These are phyloP conservation scores for Ceratocystis eucalypticola DNA, from an alignment of 2,329 filamentous ascomycete genomes.

Conservation along the genomic window DNA sequence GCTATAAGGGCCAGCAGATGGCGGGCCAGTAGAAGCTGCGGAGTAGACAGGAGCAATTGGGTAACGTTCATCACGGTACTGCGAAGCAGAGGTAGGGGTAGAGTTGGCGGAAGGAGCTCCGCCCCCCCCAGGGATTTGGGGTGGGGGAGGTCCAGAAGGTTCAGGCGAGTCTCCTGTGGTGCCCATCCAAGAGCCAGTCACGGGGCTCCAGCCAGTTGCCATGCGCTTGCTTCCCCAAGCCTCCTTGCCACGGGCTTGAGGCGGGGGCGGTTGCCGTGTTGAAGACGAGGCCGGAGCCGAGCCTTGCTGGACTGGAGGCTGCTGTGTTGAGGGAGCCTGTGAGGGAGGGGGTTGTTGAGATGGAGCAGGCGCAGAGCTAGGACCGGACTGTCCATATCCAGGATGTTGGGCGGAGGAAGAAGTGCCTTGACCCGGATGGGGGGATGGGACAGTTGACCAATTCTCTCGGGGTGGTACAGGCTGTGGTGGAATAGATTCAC, in stretches of 20 bases:
- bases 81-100: background rate
- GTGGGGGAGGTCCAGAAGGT: background rate
- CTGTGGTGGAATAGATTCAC: slow-evolving; percentile 6
- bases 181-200: background rate
- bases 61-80: slow-evolving; percentile 17
- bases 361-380: slow-evolving; percentile 4
- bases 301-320: background rate
- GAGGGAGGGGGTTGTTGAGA: background rate
- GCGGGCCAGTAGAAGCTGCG: background rate
- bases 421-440: background rate
- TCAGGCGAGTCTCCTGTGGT: slow-evolving; percentile 1
- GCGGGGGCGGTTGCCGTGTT: background rate
- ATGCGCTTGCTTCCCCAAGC: background rate
- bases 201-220: background rate
- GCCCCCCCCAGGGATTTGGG: background rate
- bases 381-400: background rate
- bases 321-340: background rate
- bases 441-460: background rate
- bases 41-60: slow-evolving; percentile 3
- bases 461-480: slow-evolving; percentile 6
- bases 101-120: background rate
- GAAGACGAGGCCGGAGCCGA: background rate
- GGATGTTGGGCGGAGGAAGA: background rate
- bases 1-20: slow-evolving; percentile 4
- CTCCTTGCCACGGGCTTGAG: background rate